These are phyloP conservation scores for Cornus kousa DNA, from an alignment of 148 eudicot species.

Conservation along the genomic window DNA sequence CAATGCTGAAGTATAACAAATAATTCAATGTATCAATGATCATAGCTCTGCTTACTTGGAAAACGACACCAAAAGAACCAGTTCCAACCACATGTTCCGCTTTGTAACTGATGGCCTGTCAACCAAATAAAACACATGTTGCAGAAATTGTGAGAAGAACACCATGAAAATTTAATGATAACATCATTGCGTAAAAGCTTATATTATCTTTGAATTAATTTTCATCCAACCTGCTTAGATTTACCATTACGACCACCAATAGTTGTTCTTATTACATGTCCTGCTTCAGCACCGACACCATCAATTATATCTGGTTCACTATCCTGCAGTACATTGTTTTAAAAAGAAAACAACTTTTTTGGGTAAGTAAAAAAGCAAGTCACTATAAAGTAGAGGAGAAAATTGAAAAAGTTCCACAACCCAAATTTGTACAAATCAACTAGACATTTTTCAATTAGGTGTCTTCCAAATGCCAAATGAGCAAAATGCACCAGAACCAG, in stretches of 20 bases:
- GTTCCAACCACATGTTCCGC: conserved; percentile 98
- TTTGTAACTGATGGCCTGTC: conserved; percentile 80
- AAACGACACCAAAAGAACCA: conserved; percentile 98
- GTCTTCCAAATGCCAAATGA: not conserved
- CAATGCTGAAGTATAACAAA: not conserved
- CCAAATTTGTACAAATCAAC: not conserved
- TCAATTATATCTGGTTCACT: conserved; percentile 91
- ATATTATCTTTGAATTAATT: conserved; percentile 1
- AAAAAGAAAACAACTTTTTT: not conserved
- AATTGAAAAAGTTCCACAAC: not conserved
- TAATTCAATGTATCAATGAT: conserved; percentile 1
- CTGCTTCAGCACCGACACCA: conserved; percentile 94
- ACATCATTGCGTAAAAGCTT: not conserved
- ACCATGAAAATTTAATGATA: conserved; percentile 11
- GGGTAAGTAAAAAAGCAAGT: not conserved
- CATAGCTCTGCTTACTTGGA: conserved; percentile 55
- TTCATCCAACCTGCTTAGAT: conserved; percentile 73
- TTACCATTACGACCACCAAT: conserved; percentile 96
- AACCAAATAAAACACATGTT: conserved; percentile 24
- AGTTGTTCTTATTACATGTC: conserved; percentile 84
- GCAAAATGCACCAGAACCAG: not conserved
- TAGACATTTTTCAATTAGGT: not conserved
- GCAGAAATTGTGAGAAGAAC: conserved; percentile 13
- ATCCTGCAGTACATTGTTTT: conserved; percentile 44
- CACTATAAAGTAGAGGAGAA: not conserved